Conservation (phyloP, 257 asterid genomes). For the Penstemon newberryi region DNA sequence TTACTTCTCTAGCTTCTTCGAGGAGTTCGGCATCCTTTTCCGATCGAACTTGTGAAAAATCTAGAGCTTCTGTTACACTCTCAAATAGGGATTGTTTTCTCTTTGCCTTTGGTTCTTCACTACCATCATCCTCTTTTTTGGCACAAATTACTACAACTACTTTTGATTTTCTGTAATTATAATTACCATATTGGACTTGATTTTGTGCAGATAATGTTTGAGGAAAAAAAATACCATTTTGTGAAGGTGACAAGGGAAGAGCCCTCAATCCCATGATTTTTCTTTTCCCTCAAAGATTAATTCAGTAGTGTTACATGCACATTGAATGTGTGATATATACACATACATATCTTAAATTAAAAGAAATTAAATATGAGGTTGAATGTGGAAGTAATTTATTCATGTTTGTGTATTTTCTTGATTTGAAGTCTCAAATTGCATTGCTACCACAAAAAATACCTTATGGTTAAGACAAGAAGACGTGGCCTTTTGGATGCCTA, state of each 20-base stretch:
- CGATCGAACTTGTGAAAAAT: conserved; percentile 84
- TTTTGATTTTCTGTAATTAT: conserved; percentile 29
- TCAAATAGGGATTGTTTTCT: conserved; percentile 58
- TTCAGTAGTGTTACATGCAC: background rate
- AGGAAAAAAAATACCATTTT: conserved; percentile 38
- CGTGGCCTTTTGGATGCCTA: conserved; percentile 56
- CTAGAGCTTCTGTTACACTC: conserved; percentile 81
- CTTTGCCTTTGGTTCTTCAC: conserved; percentile 30
- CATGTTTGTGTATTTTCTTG: background rate
- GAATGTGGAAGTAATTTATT: conserved; percentile 1
- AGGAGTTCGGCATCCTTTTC: conserved; percentile 72
- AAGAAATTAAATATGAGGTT: conserved; percentile 28
- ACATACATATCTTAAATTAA: background rate
- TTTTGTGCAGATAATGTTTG: conserved; percentile 25
- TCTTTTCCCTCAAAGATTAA: background rate
- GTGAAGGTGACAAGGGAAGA: conserved; percentile 54
- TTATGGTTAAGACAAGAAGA: conserved; percentile 50
- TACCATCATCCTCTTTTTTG: conserved; percentile 41
- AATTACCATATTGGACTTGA: background rate
- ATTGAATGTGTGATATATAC: background rate
- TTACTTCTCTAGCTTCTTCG: conserved; percentile 68
- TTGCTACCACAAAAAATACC: conserved; percentile 36
- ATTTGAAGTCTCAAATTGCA: conserved; percentile 23
- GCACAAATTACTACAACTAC: conserved; percentile 36
- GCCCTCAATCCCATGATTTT: conserved; percentile 53